A percentile compares a stretch with the other conserved stretches of the same genome.
Evolutionary conservation across 495 filamentous ascomycete species (phyloP).

Genomic region (Lasiosphaeria miniovina): DNA sequence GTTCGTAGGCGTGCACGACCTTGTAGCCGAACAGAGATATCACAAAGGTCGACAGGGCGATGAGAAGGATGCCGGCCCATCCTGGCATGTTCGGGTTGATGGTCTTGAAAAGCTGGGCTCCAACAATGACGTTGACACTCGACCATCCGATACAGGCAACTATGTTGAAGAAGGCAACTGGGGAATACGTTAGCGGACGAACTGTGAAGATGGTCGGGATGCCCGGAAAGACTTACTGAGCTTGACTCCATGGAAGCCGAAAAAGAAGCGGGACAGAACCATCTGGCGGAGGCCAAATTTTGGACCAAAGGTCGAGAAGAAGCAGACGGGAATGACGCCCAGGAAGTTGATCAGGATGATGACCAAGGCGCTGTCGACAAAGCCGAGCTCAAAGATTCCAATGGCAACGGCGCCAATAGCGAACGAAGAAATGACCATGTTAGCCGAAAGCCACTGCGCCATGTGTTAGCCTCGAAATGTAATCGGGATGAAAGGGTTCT

Average conservation of each 20-base stretch:
- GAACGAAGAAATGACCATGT: conserved; percentile 81
- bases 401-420: conserved; percentile 73
- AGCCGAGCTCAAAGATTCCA: conserved; percentile 65
- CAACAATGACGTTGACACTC: conserved; percentile 75
- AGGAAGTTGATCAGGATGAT: conserved; percentile 78
- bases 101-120: conserved; percentile 74
- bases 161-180: conserved; percentile 72
- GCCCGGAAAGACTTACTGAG: conserved; percentile 2
- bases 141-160: conserved; percentile 77
- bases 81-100: conserved; percentile 70
- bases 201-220: neutral
- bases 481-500: neutral
- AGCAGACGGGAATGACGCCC: conserved; percentile 69
- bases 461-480: conserved; percentile 3
- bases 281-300: conserved; percentile 79
- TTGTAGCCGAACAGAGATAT: conserved; percentile 77
- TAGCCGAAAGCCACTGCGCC: conserved; percentile 75
- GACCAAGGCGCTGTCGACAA: conserved; percentile 67
- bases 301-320: conserved; percentile 78
- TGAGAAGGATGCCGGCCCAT: conserved; percentile 74
- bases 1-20: conserved; percentile 77
- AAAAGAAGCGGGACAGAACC: conserved; percentile 80
- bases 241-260: conserved; percentile 66
- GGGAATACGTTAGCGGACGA: neutral
- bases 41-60: conserved; percentile 66